Conservation (phyloP, 1,284 basidiomycete species). For the Sparassis latifolia region DNA sequence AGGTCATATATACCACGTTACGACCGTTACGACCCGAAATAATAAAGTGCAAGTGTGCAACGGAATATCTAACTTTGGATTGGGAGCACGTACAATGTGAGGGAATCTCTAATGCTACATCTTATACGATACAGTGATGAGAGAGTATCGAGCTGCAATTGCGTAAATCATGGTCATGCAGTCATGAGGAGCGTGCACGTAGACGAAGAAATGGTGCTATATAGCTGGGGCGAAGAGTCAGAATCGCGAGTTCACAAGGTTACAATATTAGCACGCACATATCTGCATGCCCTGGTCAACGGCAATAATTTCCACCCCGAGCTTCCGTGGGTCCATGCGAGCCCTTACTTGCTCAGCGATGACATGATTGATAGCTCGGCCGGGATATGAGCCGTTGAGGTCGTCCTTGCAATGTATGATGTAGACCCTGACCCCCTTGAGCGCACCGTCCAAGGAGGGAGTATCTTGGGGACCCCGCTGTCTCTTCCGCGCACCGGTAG, state of each 20-base stretch:
- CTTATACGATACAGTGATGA: no score
- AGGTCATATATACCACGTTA: conserved; percentile 4
- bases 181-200: neutral
- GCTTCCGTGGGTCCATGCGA: conserved; percentile 44
- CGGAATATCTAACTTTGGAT: no score
- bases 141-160: neutral
- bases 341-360: conserved; percentile 58
- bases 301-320: conserved; percentile 59
- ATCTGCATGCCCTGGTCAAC: conserved; percentile 71
- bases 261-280: conserved; percentile 30
- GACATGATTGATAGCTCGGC: conserved; percentile 44
- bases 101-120: neutral
- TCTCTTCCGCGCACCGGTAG: conserved; percentile 38
- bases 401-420: conserved; percentile 81
- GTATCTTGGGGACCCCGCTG: conserved; percentile 33
- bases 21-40: conserved; percentile 5
- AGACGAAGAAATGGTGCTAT: neutral
- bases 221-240: neutral
- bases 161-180: neutral
- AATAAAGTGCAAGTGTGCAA: neutral
- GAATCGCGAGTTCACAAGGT: neutral
- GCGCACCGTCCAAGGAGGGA: conserved; percentile 40
- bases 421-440: conserved; percentile 58
- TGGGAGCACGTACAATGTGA: neutral
- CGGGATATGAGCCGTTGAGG: conserved; percentile 29